Percentiles rank a stretch among this genome's conserved stretches.
These are phyloP conservation scores for Xylariomycetidae sp. DNA, from an alignment of 2,329 filamentous ascomycete species.

Conservation along the genomic window DNA sequence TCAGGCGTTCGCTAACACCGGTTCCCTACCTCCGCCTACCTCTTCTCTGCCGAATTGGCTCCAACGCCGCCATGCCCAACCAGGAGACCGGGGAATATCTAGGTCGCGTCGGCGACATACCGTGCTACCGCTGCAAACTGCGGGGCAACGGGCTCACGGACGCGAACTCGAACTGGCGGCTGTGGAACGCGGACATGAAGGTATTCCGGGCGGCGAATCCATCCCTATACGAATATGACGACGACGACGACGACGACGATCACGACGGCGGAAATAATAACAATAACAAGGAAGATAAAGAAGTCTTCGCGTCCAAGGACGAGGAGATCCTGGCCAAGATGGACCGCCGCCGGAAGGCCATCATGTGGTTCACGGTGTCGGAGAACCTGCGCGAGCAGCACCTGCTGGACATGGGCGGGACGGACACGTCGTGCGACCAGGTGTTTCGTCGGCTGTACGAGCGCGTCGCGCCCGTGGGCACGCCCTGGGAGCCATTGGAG, in stretches of 20 bases:
- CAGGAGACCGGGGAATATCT: constrained; percentile 37
- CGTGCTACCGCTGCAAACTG: constrained; percentile 5
- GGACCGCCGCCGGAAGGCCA: constrained; percentile 3
- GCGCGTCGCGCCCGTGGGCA: constrained; percentile 2
- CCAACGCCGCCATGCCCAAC: no score
- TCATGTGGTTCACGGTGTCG: constrained; percentile 5
- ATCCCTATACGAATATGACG: no score
- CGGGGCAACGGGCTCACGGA: constrained; percentile 4
- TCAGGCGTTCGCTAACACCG: no score
- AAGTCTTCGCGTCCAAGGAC: constrained; percentile 3
- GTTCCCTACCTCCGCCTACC: no score
- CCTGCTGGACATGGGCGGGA: constrained; percentile 4
- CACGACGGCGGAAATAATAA: no score
- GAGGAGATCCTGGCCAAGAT: constrained; percentile 2
- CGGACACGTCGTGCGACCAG: constrained; percentile 2
- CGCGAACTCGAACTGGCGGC: constrained; percentile 5
- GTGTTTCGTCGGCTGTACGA: constrained; percentile 4
- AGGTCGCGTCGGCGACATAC: constrained; percentile 3
- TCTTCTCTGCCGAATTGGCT: no score
- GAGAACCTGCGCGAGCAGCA: constrained; percentile 3
- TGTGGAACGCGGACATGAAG: constrained; percentile 5
- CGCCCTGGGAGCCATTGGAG: constrained; percentile 3
- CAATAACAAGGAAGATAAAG: neutral
- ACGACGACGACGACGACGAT: no score
- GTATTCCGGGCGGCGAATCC: constrained; percentile 5